Base-by-base conservation (phyloP, 2,329 filamentous ascomycete species). In the Amphichorda felina region DNA sequence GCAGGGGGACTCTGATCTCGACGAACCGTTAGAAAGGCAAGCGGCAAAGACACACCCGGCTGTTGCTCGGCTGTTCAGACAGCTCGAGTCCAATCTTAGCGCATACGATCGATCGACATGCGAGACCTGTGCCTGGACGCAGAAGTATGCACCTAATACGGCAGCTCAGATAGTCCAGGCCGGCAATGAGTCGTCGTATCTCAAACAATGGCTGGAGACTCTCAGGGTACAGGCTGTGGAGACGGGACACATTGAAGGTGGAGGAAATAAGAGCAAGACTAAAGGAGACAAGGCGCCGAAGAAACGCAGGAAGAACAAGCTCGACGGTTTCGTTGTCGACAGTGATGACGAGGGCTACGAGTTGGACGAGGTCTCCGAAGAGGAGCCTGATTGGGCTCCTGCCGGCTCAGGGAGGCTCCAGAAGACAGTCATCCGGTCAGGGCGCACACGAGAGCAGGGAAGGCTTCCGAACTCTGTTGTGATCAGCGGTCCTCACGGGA, bases 401-500 rank as follows among this genome's bases (percentile, higher is more conserved):
- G 50, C 45, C 45, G 57, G 33, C 42, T 50, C 43, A 31, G 50
- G 63, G 38, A 46, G 62, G 37, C 19, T 42, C 32, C 73, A 61
- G 53, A 74, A 66, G 47, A 73, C 72, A 9, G 67, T 79, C 2
- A 54, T 81, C 27, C 64, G 66, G 38, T 60, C 54, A 41, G 60
- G 56, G 5, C 43, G 47, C 29, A 63, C 55, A 36, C 71, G 64
- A 39, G 63, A 66, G 7, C 49, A 55, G 10, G 50, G 56, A 8
- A 73, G 71, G 33, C 53, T 80, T 22, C 69, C 70, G 34, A 95
- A 95, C 56, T 74, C 80, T 0, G 73, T 95, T n/a, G 63, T 98
- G 7, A 66, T 98, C 22, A 95, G 86, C 49, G 91, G 91, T 0
- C 86, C 89, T 3, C 70, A 83, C 45, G 91, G 91, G 0, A 89